Base-by-base conservation (phyloP, 2,329 filamentous ascomycete species). In the Podosphaera aphanis region DNA sequence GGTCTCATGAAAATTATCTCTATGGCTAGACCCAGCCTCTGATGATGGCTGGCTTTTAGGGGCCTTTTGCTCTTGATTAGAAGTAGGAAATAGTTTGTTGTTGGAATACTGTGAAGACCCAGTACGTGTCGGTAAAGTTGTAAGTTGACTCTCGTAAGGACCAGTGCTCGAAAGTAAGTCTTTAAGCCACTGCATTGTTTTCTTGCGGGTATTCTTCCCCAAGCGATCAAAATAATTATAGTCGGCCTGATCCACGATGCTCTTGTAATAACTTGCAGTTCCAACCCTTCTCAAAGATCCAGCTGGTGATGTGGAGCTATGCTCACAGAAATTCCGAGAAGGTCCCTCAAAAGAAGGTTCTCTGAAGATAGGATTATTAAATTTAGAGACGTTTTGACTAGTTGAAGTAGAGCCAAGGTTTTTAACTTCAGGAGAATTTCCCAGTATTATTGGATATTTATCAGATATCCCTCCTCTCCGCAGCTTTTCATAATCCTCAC, bases 111-210 rank as follows among this genome's bases (percentile, higher is more conserved):
- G 48, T 13, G 16, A 33, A 33, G 49, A 41, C 36, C 42, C 43
- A 37, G 47, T 49, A 18, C 53, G 49, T n/a, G 54, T 52, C 25
- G 56, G 55, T 7, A 57, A 38, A 29, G 53, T 49, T 36, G 56
- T 59, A 33, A 57, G 50, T 39, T 51, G 53, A 41, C 54, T 45
- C 33, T 53, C 51, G 35, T 57, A 56, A 27, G 54, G 48, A 15
- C 46, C 52, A 36, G 50, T 54, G 27, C 44, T 55, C 3, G 50
- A 49, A 20, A 57, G 46, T 31, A 57, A 21, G 29, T 56, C 51
- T 49, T 49, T 53, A 15, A 57, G 48, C 56, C 56, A 58, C 25
- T 54, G 48, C 35, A 57, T 51, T 16, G 52, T 55, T 11, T 47
- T 47, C 2, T 47, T 44, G 23, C 40, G 44, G 16, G 33, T 29